phyloP scores from a whole-genome alignment of 768 basidiomycete genomes.

The Pulveroboletus ravenelii region DNA sequence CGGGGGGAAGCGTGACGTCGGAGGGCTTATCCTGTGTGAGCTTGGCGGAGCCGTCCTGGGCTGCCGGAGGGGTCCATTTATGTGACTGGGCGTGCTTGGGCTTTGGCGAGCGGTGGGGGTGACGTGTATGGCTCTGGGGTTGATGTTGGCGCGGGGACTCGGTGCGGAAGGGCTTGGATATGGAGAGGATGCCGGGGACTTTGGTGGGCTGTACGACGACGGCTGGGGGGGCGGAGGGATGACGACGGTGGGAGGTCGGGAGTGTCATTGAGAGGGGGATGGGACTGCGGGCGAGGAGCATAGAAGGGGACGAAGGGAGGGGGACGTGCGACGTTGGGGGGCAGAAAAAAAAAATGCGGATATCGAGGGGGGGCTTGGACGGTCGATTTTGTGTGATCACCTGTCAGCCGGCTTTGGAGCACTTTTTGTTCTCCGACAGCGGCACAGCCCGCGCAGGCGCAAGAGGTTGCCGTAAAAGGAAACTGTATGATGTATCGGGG shows the following conservation, averaged over 20 bases:
- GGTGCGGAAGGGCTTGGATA: conserved; percentile 51
- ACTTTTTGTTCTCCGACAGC: conserved; percentile 32
- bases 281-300: conserved; percentile 43
- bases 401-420: conserved; percentile 30
- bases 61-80: conserved; percentile 18
- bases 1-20: conserved; percentile 32
- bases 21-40: conserved; percentile 24
- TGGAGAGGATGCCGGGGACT: conserved; percentile 67
- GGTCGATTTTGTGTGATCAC: conserved; percentile 26
- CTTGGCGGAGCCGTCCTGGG: conserved; percentile 31
- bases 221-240: conserved; percentile 65
- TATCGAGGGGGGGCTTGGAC: conserved; percentile 26
- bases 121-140: conserved; percentile 32
- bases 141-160: conserved; percentile 34
- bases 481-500: conserved; percentile 16
- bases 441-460: conserved; percentile 28
- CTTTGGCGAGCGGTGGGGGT: conserved; percentile 36
- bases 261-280: conserved; percentile 29
- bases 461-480: conserved; percentile 16
- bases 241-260: conserved; percentile 48
- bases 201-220: conserved; percentile 68
- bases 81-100: conserved; percentile 26
- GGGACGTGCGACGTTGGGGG: no score
- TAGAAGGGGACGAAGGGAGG: conserved; percentile 20
- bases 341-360: conserved; percentile 20